phyloP scores from a whole-genome alignment of 2,329 filamentous ascomycete genomes.

The Aspergillus cejpii region DNA sequence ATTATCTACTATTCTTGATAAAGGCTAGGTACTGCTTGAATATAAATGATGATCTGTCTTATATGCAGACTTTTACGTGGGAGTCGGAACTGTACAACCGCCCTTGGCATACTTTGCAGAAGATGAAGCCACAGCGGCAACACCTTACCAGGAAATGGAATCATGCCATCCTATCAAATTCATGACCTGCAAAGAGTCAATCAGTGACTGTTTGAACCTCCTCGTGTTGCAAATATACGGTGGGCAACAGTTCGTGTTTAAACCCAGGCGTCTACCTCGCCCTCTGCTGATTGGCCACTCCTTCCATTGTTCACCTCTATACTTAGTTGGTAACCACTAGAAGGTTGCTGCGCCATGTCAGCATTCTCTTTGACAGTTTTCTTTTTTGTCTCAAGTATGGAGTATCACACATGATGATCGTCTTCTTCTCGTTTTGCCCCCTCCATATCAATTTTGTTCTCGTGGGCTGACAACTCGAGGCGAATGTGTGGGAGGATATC shows the following conservation, averaged over 20 bases:
- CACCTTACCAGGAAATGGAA: too few species aligned
- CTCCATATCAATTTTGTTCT: neutral
- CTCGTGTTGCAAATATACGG: neutral
- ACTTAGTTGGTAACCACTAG: slow-evolving; percentile 4
- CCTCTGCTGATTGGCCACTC: neutral
- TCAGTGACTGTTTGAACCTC: neutral
- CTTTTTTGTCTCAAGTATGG: slow-evolving; percentile 1
- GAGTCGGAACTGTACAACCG: slow-evolving; percentile 9
- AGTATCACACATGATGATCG: neutral
- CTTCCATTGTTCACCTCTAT: neutral
- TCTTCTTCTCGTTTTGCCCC: slow-evolving; percentile 2
- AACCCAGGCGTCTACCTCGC: neutral
- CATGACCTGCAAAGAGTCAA: neutral
- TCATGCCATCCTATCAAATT: too few species aligned
- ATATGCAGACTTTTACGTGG: too few species aligned
- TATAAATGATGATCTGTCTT: too few species aligned
- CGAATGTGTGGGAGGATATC: neutral
- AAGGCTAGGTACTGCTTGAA: too few species aligned
- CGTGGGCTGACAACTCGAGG: neutral
- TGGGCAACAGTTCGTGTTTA: neutral
- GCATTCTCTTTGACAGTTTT: slow-evolving; percentile 6
- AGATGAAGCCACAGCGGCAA: too few species aligned
- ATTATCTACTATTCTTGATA: too few species aligned
- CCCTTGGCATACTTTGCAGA: slow-evolving; percentile 1
- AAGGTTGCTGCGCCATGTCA: slow-evolving; percentile 20